These are phyloP conservation scores for Isoetes taiwanensis DNA, from an alignment of 75 land plant genomes.

Conservation along the genomic window DNA sequence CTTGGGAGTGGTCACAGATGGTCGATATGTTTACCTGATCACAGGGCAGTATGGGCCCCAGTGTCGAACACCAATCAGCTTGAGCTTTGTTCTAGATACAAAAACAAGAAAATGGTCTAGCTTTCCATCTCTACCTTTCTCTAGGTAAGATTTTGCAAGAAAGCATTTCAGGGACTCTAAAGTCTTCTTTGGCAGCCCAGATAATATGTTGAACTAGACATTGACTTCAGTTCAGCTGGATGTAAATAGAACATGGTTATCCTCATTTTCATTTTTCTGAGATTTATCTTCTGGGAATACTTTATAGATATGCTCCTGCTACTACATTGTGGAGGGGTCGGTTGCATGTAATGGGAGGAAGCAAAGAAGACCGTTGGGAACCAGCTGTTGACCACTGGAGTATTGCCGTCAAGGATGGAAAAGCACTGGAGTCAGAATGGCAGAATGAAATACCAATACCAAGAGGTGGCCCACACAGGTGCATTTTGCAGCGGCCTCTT, in stretches of 20 bases:
- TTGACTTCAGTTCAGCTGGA: no score
- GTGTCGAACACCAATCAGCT: constrained; percentile 71
- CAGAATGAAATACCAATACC: constrained; percentile 71
- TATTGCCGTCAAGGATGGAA: constrained; percentile 81
- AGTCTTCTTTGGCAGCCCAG: no score
- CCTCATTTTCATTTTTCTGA: no score
- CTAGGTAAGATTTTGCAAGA: no score
- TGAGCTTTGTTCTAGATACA: constrained; percentile 69
- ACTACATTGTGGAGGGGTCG: constrained; percentile 96
- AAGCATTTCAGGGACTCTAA: no score
- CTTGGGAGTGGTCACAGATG: constrained; percentile 90
- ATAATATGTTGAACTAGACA: no score
- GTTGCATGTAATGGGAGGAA: constrained; percentile 96
- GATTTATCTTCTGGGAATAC: no score
- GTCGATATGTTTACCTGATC: constrained; percentile 71
- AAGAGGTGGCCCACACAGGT: constrained; percentile 98
- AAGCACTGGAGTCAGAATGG: constrained; percentile 74
- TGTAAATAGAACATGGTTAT: no score
- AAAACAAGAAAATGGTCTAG: constrained; percentile 53
- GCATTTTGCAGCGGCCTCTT: no score
- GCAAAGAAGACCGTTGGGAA: constrained; percentile 85
- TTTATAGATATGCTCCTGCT: constrained; percentile 88
- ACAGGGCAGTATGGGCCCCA: constrained; percentile 95
- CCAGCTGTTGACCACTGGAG: constrained; percentile 94
- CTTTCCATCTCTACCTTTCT: constrained; percentile 62